Percentiles rank a stretch among this genome's conserved stretches.
Conservation (phyloP, 2,329 filamentous ascomycete genomes). For the Sporothrix luriei region DNA sequence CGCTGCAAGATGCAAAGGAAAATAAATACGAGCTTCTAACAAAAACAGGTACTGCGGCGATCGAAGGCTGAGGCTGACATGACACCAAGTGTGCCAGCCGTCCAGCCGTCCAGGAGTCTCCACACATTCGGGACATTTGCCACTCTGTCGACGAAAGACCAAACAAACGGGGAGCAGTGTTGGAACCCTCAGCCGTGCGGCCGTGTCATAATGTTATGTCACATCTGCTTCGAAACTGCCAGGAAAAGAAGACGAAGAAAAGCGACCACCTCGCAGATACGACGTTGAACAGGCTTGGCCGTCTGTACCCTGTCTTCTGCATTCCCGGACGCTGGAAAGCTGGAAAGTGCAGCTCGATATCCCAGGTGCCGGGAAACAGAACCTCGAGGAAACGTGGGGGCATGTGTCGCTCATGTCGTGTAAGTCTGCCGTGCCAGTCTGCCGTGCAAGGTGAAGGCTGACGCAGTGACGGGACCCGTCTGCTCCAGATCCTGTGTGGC, state of each 20-base stretch:
- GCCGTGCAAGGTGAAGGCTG: background rate
- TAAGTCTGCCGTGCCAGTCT: too few species aligned
- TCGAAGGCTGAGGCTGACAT: conserved; percentile 28
- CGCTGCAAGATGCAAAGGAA: background rate
- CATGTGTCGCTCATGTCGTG: background rate
- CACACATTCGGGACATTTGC: conserved; percentile 14
- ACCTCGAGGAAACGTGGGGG: too few species aligned
- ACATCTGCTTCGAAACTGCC: background rate
- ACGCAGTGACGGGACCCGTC: background rate
- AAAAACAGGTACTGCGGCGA: background rate
- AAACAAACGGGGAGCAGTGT: background rate
- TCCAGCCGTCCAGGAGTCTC: background rate
- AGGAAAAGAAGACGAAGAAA: background rate
- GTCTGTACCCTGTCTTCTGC: too few species aligned
- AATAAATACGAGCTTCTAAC: conserved; percentile 3
- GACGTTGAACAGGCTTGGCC: background rate
- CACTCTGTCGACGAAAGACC: conserved; percentile 2
- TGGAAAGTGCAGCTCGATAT: background rate
- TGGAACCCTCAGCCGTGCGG: background rate
- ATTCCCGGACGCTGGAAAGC: too few species aligned
- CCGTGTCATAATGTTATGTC: background rate
- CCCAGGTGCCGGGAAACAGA: background rate
- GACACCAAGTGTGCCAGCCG: conserved; percentile 21
- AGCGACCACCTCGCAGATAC: background rate
- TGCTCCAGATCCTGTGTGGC: background rate